phyloP scores from a whole-genome alignment of 176 grass and related monocot species.

The Cymbopogon citratus region DNA sequence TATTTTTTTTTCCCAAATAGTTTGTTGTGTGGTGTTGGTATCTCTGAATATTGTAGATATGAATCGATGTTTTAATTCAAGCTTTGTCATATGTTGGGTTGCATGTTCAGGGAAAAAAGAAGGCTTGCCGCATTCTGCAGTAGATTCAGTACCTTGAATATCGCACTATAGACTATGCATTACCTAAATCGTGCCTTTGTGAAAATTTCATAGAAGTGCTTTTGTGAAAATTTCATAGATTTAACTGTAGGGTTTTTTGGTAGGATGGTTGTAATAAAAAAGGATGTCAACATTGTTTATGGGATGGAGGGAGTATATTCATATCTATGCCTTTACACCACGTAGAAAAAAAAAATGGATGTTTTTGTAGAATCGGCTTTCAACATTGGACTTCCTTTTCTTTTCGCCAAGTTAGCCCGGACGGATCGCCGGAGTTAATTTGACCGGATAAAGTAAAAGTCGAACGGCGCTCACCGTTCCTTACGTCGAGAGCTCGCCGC shows the following conservation, averaged over 20 bases:
- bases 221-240: neutral
- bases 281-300: neutral
- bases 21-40: neutral
- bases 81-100: neutral
- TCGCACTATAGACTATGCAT: neutral
- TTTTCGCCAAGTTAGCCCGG: too few relatives aligned
- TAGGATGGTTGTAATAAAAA: neutral
- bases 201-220: too few relatives aligned
- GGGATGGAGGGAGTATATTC: too few relatives aligned
- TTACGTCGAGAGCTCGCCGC: too few relatives aligned
- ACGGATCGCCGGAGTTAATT: too few relatives aligned
- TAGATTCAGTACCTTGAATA: too few relatives aligned
- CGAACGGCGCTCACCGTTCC: too few relatives aligned
- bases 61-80: neutral
- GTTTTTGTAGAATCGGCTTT: too few relatives aligned
- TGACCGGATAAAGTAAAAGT: too few relatives aligned
- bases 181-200: neutral
- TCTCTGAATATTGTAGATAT: slow-evolving; percentile 21
- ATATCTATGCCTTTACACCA: too few relatives aligned
- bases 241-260: neutral
- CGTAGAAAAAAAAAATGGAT: too few relatives aligned
- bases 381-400: too few relatives aligned
- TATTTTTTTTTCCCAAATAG: neutral
- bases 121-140: neutral
- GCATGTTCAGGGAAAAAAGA: neutral